A percentile compares a stretch with the other conserved stretches of the same genome.
Conservation (phyloP, 2,329 filamentous ascomycete genomes). For the Domatiomyces catenatus region DNA sequence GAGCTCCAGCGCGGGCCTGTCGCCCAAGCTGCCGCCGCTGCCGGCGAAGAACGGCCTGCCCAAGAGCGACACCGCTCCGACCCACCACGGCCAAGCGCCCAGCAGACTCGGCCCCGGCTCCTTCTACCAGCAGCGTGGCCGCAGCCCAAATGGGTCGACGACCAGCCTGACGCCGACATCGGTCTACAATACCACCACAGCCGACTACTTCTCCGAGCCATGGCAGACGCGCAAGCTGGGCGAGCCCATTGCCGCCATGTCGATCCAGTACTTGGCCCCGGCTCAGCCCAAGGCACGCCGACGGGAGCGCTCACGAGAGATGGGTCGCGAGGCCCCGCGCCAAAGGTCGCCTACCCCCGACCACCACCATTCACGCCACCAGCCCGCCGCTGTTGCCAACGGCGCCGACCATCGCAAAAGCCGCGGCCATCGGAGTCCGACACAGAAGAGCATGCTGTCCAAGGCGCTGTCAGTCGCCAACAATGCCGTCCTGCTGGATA, state of each 20-base stretch:
- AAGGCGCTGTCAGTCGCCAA: constrained; percentile 90
- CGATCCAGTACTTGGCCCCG: constrained; percentile 12
- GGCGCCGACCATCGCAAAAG: constrained; percentile 17
- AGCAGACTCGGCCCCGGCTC: not conserved
- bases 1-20: not conserved
- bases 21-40: not conserved
- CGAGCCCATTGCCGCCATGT: constrained; percentile 12
- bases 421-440: constrained; percentile 36
- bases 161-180: constrained; percentile 11
- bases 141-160: not conserved
- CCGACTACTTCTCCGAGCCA: constrained; percentile 12
- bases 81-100: not conserved
- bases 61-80: not conserved
- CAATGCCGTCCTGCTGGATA: constrained; percentile 85
- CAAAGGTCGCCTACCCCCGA: constrained; percentile 3
- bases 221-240: constrained; percentile 14
- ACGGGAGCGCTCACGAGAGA: not conserved
- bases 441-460: constrained; percentile 93
- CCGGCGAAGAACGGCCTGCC: not conserved
- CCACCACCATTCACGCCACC: not conserved
- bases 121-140: not conserved
- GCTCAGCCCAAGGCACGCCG: not conserved
- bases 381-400: not conserved
- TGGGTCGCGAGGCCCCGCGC: constrained; percentile 4
- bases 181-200: constrained; percentile 13